Evolutionary conservation across 345 rosid species (phyloP), one percentile per base, ranked within the genome.

Genomic region (Syzygium oleosum): DNA sequence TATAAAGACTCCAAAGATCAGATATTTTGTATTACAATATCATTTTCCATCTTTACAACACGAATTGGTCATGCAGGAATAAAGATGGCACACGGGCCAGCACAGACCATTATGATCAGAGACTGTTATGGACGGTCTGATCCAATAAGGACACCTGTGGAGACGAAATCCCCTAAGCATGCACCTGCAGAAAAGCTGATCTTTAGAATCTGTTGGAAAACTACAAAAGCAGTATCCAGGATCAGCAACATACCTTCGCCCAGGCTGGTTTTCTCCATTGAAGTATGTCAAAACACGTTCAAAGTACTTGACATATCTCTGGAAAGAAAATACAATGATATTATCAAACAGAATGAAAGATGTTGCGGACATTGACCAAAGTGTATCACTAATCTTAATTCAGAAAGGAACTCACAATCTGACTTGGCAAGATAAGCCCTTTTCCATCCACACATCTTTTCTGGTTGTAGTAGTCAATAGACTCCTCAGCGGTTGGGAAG

Each of bases 391-490:
- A 73, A 73, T 73, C 21, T 49, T 5, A 19, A 34, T 73, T 73
- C 23, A 10, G 43, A 38, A 73, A 38, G 49, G 49, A 38, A 83
- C 98, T 95, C 92, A 97, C 99, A 90, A 97, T 96, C 91, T 97
- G 99, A 93, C 99, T 97, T 15, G 98, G 99, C 84, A 95, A 94
- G 92, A 94, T 95, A 34, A 97, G 95, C 89, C 97, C 99, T 91
- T 95, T 96, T 78, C 96, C 98, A 91, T 98, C 97, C 12, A 93
- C 59, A 90, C 98, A 97, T 94, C 99, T 92, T 95, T 95, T 98
- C 90, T 96, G 98, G 93, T 98, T 98, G 91, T 93, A 98, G 89
- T 94, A 98, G 88, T 94, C 94, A 86, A 96, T 98, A 86, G 97
- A 94, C 89, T 95, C 99, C 89, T 95, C 99, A 52, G 97, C 96